phyloP scores from a whole-genome alignment of 768 basidiomycete species.

The Auricularia sp. region DNA sequence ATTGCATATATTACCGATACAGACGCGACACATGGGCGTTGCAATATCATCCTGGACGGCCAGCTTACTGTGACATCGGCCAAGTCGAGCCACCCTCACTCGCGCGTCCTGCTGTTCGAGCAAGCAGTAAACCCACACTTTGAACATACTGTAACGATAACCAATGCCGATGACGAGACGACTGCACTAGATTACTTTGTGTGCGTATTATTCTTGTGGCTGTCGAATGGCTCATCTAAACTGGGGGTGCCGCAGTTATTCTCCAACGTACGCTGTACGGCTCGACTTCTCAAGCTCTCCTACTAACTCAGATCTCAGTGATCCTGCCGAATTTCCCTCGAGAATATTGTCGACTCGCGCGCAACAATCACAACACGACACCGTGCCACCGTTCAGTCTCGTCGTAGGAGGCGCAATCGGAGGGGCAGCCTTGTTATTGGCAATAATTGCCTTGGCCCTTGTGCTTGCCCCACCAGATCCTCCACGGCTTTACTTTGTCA shows the following conservation, averaged over 20 bases:
- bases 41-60: not conserved
- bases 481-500: not conserved
- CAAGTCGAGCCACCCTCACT: not conserved
- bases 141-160: not conserved
- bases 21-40: not conserved
- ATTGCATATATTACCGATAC: not conserved
- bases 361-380: not conserved
- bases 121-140: not conserved
- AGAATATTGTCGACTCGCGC: not conserved
- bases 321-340: not conserved
- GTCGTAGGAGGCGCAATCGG: not conserved
- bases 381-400: not conserved
- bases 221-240: too few species aligned
- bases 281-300: not conserved
- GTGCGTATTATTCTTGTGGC: not conserved
- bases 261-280: not conserved
- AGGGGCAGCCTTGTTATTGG: not conserved
- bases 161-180: not conserved
- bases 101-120: not conserved
- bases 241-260: not conserved
- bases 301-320: not conserved
- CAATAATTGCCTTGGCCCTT: not conserved
- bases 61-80: not conserved
- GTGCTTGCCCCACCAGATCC: not conserved
- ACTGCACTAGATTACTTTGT: not conserved